phyloP scores from a whole-genome alignment of 106 monocot genomes.

The Vanilla planifolia region DNA sequence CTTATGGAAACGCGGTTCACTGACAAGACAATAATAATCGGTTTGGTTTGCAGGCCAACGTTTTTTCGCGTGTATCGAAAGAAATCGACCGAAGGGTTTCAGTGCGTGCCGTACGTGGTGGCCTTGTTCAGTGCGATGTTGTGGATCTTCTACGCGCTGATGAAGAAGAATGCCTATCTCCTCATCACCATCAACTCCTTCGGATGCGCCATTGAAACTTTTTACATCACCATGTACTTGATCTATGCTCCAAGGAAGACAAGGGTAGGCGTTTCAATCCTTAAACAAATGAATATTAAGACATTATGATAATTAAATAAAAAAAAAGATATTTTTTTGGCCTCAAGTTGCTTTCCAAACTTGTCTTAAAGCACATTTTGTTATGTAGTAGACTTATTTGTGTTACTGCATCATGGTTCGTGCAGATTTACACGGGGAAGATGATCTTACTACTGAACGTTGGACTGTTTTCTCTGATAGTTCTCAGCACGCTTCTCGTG shows the following conservation, averaged over 20 bases:
- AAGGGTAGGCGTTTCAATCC: not conserved
- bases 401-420: not conserved
- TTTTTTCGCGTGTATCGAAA: slow-evolving; percentile 10
- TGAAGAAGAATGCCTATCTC: slow-evolving; percentile 6
- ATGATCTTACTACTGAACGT: slow-evolving; percentile 8
- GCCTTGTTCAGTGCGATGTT: slow-evolving; percentile 13
- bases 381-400: not conserved
- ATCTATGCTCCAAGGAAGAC: slow-evolving; percentile 6
- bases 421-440: slow-evolving; percentile 9
- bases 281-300: not conserved
- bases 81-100: slow-evolving; percentile 16
- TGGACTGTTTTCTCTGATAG: slow-evolving; percentile 13
- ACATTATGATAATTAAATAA: too few relatives aligned
- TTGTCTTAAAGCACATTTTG: too few relatives aligned
- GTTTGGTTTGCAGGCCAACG: slow-evolving; percentile 8
- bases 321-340: too few relatives aligned
- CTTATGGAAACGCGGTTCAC: too few relatives aligned
- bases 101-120: slow-evolving; percentile 13
- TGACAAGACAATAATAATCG: too few relatives aligned
- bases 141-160: slow-evolving; percentile 13
- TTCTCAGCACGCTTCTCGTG: slow-evolving; percentile 8
- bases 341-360: too few relatives aligned
- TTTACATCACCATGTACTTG: slow-evolving; percentile 7
- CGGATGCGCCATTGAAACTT: slow-evolving; percentile 1
- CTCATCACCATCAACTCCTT: slow-evolving; percentile 15